phyloP scores from a whole-genome alignment of 306 rosid genomes.

The Fagus crenata region DNA sequence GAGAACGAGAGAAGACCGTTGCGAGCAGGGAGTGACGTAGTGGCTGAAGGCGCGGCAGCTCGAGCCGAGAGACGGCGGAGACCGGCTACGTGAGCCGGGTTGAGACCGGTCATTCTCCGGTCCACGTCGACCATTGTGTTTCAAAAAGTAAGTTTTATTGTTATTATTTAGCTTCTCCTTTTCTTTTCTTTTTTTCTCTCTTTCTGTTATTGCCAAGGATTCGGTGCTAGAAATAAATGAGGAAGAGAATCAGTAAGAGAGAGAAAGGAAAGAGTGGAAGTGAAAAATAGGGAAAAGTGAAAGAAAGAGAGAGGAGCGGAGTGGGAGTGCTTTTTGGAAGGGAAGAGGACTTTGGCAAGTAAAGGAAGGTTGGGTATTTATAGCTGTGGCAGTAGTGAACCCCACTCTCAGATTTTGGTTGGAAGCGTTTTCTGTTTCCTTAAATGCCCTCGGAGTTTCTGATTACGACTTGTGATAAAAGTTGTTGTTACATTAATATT shows the following conservation, averaged over 20 bases:
- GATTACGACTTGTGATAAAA: not conserved
- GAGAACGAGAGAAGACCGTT: constrained; percentile 78
- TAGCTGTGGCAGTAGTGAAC: constrained; percentile 40
- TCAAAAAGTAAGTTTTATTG: not conserved
- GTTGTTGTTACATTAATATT: too few relatives aligned
- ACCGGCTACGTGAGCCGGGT: constrained; percentile 94
- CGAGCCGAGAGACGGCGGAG: constrained; percentile 90
- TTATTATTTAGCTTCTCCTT: too few relatives aligned
- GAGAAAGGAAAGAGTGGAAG: not conserved
- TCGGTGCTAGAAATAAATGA: not conserved
- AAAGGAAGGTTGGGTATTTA: constrained; percentile 33
- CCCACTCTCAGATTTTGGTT: constrained; percentile 36
- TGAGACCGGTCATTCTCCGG: constrained; percentile 92
- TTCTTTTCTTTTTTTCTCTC: not conserved
- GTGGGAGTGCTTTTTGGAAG: constrained; percentile 13
- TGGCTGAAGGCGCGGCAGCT: constrained; percentile 55
- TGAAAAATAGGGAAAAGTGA: constrained; percentile 6
- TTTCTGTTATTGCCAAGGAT: not conserved
- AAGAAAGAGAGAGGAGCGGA: not conserved
- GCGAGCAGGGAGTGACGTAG: constrained; percentile 51
- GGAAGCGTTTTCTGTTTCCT: not conserved
- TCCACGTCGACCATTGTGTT: constrained; percentile 93
- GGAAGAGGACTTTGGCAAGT: constrained; percentile 19
- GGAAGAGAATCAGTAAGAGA: not conserved
- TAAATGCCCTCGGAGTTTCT: constrained; percentile 16